These are phyloP conservation scores for Yamadazyma sp. DNA, from an alignment of 805 yeast species.

Conservation along the genomic window DNA sequence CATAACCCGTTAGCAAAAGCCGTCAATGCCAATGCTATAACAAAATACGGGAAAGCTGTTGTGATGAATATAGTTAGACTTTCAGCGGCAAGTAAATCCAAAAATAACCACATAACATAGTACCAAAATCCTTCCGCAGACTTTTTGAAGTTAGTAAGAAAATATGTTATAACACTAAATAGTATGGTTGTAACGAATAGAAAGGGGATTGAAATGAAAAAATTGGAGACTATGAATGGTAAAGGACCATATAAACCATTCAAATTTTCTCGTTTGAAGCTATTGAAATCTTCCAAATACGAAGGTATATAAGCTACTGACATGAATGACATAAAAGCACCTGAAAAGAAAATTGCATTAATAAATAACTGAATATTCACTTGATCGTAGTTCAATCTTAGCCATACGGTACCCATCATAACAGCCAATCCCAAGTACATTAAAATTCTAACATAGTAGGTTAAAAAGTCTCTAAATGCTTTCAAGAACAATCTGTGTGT, in stretches of 20 bases:
- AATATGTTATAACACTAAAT: slow-evolving; percentile 32
- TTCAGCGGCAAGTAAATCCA: slow-evolving; percentile 40
- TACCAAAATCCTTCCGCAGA: slow-evolving; percentile 29
- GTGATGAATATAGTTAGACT: slow-evolving; percentile 36
- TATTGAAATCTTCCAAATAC: slow-evolving; percentile 29
- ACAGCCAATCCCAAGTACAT: slow-evolving; percentile 41
- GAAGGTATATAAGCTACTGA: slow-evolving; percentile 42
- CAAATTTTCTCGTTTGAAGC: slow-evolving; percentile 27
- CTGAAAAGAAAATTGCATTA: slow-evolving; percentile 38
- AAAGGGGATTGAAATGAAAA: slow-evolving; percentile 35
- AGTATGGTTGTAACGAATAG: slow-evolving; percentile 28
- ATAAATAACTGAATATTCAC: slow-evolving; percentile 31
- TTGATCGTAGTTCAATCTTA: slow-evolving; percentile 25
- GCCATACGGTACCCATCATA: slow-evolving; percentile 36
- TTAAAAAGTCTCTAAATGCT: slow-evolving; percentile 32
- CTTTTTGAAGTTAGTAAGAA: slow-evolving; percentile 28
- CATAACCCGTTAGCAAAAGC: slow-evolving; percentile 43
- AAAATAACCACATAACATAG: slow-evolving; percentile 36
- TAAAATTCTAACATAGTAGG: slow-evolving; percentile 32
- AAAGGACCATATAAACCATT: slow-evolving; percentile 39
- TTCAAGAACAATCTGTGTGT: slow-evolving; percentile 25
- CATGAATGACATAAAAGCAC: slow-evolving; percentile 47
- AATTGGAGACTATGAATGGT: slow-evolving; percentile 32
- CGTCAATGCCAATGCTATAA: slow-evolving; percentile 35
- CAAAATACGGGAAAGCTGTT: slow-evolving; percentile 32